Evolutionary conservation across 352 stramenopile species (phyloP), one percentile per base, ranked within the genome.

Genomic region (Globisporangium camurandrum): DNA sequence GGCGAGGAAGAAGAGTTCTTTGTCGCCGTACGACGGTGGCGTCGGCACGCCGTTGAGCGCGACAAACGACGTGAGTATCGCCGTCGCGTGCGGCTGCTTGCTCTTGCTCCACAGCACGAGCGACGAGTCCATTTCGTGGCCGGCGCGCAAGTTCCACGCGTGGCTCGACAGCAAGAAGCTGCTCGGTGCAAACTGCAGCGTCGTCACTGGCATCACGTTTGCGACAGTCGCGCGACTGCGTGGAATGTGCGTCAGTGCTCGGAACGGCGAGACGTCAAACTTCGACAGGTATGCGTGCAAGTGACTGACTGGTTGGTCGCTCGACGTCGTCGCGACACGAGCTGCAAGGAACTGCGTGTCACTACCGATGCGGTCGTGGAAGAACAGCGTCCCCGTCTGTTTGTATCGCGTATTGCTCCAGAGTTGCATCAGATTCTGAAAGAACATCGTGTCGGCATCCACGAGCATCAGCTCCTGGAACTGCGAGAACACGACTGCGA

Each of bases 1-100:
- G 0, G 79, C 76, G 11, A 86, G 40, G 51, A 86, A 87, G 53
- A 85, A 91, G n/a, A 87, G 57, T 43, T 91, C 76, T 51, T 91
- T 91, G 46, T 88, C 79, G 3, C 76, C 72, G 44, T 87, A 86
- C 22, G 68, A 83, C 8, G 67, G 67, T 17, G 71, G 71, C 4
- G 60, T 37, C 0, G 46, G 36, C n/a, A 75, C 54, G 22, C 47
- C 52, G 47, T 81, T 79, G 12, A 65, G 44, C 3, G 74, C 63
- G 8, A 71, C 51, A 49, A 88, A 88, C 2, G 75, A 68, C 1
- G 59, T 64, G 24, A 91, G 51, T 11, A 91, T 80, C 12, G 75
- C 70, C 0, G 76, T 91, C 16, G 79, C 79, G 10, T 76, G 70
- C n/a, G 68, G 66, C 51, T 91, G 76, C 37, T 61, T 63, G 20